Conservation (phyloP, 2,329 filamentous ascomycete species). For the Aspergillus terreus region DNA sequence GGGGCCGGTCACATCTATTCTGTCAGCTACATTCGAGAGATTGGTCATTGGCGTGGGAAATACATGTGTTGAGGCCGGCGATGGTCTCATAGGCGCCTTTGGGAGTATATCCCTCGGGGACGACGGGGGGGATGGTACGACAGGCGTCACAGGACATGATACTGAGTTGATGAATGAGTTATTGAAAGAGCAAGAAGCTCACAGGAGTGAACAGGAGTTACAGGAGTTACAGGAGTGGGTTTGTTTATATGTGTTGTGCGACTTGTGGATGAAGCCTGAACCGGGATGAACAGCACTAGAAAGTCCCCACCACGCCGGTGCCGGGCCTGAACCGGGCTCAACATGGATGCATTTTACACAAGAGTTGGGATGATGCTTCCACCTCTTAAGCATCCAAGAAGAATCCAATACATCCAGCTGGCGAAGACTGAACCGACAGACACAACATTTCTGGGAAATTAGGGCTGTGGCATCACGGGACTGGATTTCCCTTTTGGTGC, state of each 20-base stretch:
- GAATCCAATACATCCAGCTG: neutral
- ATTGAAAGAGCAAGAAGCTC: too few species aligned
- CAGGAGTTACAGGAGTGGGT: neutral
- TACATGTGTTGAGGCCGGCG: constrained; percentile 55
- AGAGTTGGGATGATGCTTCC: too few species aligned
- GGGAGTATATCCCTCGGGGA: constrained; percentile 52
- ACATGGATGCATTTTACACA: neutral
- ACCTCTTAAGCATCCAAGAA: neutral
- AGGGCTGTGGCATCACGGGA: neutral
- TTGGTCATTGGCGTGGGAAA: constrained; percentile 3
- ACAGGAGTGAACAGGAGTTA: neutral
- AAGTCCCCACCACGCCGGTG: neutral
- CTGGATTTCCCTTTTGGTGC: neutral
- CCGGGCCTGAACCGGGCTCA: constrained; percentile 1
- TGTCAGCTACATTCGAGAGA: neutral
- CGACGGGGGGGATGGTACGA: constrained; percentile 46
- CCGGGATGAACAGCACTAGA: neutral
- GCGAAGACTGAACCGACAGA: too few species aligned
- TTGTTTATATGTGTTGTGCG: neutral
- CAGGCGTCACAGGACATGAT: constrained; percentile 31
- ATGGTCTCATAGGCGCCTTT: constrained; percentile 58
- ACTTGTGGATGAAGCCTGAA: neutral
- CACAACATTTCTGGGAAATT: neutral
- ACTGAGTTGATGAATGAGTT: neutral
- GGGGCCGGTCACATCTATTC: constrained; percentile 40